A percentile compares a stretch with the other conserved stretches of the same genome.
Conservation (phyloP, 225 moss, liverwort and hornwort genomes). For the Straminergon stramineum region DNA sequence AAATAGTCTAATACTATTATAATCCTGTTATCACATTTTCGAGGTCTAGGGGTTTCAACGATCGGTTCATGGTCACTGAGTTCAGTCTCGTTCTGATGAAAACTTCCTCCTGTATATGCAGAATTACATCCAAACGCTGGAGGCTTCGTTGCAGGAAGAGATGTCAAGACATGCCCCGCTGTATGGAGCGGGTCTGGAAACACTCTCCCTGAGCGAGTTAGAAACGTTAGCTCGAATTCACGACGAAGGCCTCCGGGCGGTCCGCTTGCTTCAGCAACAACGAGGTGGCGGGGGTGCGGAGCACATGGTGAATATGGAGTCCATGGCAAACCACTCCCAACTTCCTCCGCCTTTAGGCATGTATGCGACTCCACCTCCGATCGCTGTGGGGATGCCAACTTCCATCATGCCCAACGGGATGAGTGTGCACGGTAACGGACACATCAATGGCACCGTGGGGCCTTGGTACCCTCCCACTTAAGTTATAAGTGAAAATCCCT, state of each 20-base stretch:
- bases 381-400: constrained; percentile 81
- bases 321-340: constrained; percentile 71
- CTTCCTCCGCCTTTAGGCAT: constrained; percentile 74
- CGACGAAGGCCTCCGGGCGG: constrained; percentile 88
- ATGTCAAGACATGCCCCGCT: constrained; percentile 97
- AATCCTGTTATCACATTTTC: neutral
- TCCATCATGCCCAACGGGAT: constrained; percentile 89
- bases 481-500: neutral
- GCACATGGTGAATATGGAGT: constrained; percentile 77
- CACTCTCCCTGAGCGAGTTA: constrained; percentile 84
- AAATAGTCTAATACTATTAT: neutral
- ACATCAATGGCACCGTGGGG: constrained; percentile 87
- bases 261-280: constrained; percentile 79
- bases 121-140: constrained; percentile 94
- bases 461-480: constrained; percentile 89
- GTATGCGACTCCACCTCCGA: constrained; percentile 75
- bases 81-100: neutral
- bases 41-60: neutral
- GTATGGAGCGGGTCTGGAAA: constrained; percentile 90
- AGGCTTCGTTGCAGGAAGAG: constrained; percentile 94
- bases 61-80: neutral
- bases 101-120: constrained; percentile 2
- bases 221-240: constrained; percentile 95
- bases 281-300: constrained; percentile 67
- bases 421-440: constrained; percentile 87